phyloP scores from a whole-genome alignment of 1,139 yeast genomes.

The Protomyces arabidopsidicola region DNA sequence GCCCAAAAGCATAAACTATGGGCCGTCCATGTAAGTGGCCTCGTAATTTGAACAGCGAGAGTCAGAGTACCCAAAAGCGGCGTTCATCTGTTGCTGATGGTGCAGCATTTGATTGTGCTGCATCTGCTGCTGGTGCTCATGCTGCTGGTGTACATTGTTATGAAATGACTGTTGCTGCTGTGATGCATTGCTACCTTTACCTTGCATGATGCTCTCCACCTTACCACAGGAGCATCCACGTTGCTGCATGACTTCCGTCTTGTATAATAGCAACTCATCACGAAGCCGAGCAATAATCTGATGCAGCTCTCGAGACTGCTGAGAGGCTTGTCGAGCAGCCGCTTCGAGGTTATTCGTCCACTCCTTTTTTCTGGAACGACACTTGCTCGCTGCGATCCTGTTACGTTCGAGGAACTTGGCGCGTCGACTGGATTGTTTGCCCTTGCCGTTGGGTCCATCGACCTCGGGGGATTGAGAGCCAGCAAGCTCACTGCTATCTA shows the following conservation, averaged over 20 bases:
- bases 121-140: not conserved
- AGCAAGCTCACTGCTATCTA: not conserved
- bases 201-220: constrained; percentile 30
- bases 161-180: not conserved
- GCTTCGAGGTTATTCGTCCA: constrained; percentile 29
- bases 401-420: constrained; percentile 28
- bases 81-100: not conserved
- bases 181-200: not conserved
- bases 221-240: constrained; percentile 33
- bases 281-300: constrained; percentile 21
- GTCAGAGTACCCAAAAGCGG: not conserved
- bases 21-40: not conserved
- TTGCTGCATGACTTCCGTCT: constrained; percentile 25
- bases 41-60: not conserved
- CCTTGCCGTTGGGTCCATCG: not conserved
- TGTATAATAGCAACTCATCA: constrained; percentile 26
- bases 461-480: not conserved
- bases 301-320: constrained; percentile 26
- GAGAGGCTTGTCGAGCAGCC: constrained; percentile 29
- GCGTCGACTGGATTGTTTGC: not conserved
- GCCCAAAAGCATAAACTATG: too few species aligned
- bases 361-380: constrained; percentile 30
- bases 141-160: not conserved
- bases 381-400: constrained; percentile 30
- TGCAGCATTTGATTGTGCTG: not conserved